Evolutionary conservation across 2,329 filamentous ascomycete species (phyloP), one percentile per base, ranked within the genome.

Genomic region (Mycogone perniciosa): DNA sequence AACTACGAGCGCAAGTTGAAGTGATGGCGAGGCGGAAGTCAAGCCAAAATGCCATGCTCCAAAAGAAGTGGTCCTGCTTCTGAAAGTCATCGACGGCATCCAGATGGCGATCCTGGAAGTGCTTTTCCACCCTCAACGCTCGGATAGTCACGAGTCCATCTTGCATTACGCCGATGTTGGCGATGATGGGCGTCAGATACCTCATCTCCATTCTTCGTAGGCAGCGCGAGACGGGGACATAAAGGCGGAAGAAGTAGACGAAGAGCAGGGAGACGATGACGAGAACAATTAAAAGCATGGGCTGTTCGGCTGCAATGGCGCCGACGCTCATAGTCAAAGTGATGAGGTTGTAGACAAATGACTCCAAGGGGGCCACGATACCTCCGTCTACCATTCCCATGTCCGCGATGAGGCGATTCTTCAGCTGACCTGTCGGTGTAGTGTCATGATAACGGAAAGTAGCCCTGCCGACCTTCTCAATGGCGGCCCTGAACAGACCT

Each of bases 31-130:
- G 92, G 9, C 90, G 82, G 61, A 86, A 89, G 64, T 84, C 84
- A 2, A 96, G 75, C 90, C 90, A 96, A 6, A 83, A 82, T 57
- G 95, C 89, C 40, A 95, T 76, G 52, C 84, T 88, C 86, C 90
- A 96, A 70, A 95, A 96, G 70, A 96, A 95, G 65, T 96, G 91
- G 61, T 96, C 91, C 79, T 95, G 93, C 64, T 89, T 89, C 65
- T 96, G 91, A 63, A 96, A 96, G 13, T 84, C 83, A 62, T 96
- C 90, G 0, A 90, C 89, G 0, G 90, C 89, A 2, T 77, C 73
- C 33, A 96, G 85, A 47, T 95, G 88, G 46, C 84, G 80, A 55
- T 84, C 79, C 62, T 95, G 89, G 62, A 96, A 96, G 47, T 86
- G 83, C 4, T 78, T 72, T 59, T 95, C 85, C 1, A 86, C 89